phyloP scores from a whole-genome alignment of 345 rosid species.

The Bruguiera gymnorhiza region DNA sequence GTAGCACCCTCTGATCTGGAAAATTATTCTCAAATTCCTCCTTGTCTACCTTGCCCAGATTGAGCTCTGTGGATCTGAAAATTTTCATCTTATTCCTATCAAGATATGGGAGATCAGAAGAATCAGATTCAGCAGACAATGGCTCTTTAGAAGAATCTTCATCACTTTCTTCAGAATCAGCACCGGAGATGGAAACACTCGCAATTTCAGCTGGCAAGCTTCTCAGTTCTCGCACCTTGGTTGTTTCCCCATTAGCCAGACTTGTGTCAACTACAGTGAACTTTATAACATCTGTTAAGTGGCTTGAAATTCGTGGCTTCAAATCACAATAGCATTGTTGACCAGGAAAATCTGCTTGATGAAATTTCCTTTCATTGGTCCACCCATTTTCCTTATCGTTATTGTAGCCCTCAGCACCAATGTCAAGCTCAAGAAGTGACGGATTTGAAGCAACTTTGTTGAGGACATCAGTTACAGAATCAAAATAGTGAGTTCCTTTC shows the following conservation, averaged over 20 bases:
- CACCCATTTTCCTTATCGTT: constrained; percentile 34
- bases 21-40: constrained; percentile 17
- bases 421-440: constrained; percentile 53
- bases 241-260: constrained; percentile 18
- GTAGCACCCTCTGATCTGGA: constrained; percentile 10
- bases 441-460: constrained; percentile 63
- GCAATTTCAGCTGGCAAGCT: constrained; percentile 36
- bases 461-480: constrained; percentile 67
- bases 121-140: constrained; percentile 27
- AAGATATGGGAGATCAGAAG: constrained; percentile 19
- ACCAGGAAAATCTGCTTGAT: constrained; percentile 18
- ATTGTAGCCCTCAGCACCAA: constrained; percentile 29
- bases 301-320: constrained; percentile 53
- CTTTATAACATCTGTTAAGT: constrained; percentile 29
- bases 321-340: constrained; percentile 38
- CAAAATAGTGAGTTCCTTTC: constrained; percentile 55
- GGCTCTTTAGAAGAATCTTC: constrained; percentile 28
- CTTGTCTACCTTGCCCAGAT: constrained; percentile 5
- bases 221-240: constrained; percentile 43
- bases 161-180: constrained; percentile 35
- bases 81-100: constrained; percentile 24
- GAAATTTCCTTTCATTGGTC: constrained; percentile 21
- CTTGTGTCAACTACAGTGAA: constrained; percentile 68
- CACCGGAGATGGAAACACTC: constrained; percentile 16
- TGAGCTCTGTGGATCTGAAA: constrained; percentile 19